phyloP scores from a whole-genome alignment of 192 early-diverging fungal species.

The Phycomyces blakesleeanus region DNA sequence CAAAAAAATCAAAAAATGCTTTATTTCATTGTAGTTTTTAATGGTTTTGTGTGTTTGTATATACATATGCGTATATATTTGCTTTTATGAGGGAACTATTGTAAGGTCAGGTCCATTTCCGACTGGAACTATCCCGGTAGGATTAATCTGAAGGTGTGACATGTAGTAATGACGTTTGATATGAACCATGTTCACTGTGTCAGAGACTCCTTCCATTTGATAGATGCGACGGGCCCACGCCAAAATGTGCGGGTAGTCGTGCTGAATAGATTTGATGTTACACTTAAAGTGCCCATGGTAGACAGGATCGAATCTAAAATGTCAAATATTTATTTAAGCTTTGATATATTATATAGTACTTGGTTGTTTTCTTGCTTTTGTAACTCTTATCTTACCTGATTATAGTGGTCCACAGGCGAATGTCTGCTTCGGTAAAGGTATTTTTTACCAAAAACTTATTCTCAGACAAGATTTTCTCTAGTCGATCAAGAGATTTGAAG shows the following conservation, averaged over 20 bases:
- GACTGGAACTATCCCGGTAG: conserved; percentile 73
- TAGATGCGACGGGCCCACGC: conserved; percentile 80
- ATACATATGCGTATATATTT: too few species aligned
- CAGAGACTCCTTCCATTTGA: conserved; percentile 71
- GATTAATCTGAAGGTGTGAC: conserved; percentile 92
- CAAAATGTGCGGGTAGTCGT: conserved; percentile 86
- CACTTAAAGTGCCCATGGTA: conserved; percentile 96
- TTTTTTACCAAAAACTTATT: conserved; percentile 77
- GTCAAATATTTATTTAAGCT: neutral
- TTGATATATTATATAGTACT: neutral
- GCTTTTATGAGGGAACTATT: too few species aligned
- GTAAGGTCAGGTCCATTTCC: conserved; percentile 58
- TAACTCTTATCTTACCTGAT: conserved; percentile 43
- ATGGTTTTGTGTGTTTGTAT: too few species aligned
- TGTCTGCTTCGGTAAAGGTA: conserved; percentile 89
- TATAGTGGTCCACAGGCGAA: conserved; percentile 93
- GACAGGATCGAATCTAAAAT: conserved; percentile 83
- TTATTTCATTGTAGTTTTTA: too few species aligned
- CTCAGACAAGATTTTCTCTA: conserved; percentile 76
- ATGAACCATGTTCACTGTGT: conserved; percentile 92
- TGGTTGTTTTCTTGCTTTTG: too few species aligned
- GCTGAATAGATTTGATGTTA: conserved; percentile 79
- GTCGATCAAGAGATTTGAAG: conserved; percentile 74
- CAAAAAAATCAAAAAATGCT: too few species aligned
- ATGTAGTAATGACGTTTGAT: conserved; percentile 95